Evolutionary conservation across 352 stramenopile genomes (phyloP), one percentile per base, ranked within the genome.

Genomic region (Pythium pyrilobum): DNA sequence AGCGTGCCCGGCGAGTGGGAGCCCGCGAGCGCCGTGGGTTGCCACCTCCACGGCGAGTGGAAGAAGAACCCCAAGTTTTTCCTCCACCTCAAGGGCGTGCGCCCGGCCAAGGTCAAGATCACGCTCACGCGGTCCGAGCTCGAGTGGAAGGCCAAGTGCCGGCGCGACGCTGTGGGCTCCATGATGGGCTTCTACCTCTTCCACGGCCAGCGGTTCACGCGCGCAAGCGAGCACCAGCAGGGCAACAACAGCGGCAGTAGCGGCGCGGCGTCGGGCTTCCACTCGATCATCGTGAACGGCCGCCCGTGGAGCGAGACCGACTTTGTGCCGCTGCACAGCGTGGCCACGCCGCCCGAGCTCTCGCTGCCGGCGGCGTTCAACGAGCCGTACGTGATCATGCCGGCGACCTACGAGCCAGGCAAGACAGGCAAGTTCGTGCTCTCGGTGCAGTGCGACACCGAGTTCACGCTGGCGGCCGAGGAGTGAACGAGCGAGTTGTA

Each of bases 121-220:
- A 80, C 77, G 20, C 68, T 96, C 32, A 85, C 80, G 9, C 74
- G 86, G 3, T 88, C 80, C 12, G 87, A 95, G 48, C 71, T 82
- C 29, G 80, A 93, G 62, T 96, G 87, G 87, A 79, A 76, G 29
- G 59, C 57, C 23, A 85, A 88, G 44, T 95, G 83, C 56, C 86
- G 87, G 45, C 78, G 79, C 10, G 87, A 96, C 62, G 69, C 74
- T 0, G 85, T 96, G 12, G 87, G 86, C 15, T 77, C 74, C 29
- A 96, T 96, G 87, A 92, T 96, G 56, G 87, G 87, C 13, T 96
- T 96, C 52, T 96, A 96, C 55, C 51, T 95, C 9, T 89, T 92
- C 42, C 66, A 72, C 61, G 68, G 67, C 25, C 52, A 67, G 39
- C 79, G 80, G 36, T 49, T 85, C 52, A 44, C 61, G 16, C 68